phyloP scores from a whole-genome alignment of 1,284 basidiomycete genomes.

The Pterulicium gracile region DNA sequence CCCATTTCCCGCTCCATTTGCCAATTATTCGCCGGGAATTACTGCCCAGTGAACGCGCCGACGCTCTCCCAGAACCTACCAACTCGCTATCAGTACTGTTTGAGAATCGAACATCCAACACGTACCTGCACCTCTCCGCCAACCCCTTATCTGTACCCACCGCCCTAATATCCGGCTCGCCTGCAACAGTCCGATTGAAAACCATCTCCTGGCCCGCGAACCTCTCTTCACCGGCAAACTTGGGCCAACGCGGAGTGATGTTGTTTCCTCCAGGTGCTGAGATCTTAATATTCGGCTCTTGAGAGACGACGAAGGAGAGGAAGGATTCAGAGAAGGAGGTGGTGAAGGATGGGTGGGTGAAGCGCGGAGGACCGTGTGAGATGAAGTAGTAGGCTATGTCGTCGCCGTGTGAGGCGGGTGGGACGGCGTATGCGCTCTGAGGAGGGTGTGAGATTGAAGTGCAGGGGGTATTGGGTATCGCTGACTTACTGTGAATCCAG shows the following conservation, averaged over 20 bases:
- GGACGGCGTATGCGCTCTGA: slow-evolving; percentile 13
- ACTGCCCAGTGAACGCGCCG: not conserved
- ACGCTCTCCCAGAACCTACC: not conserved
- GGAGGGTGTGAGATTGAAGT: no score
- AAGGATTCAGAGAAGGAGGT: slow-evolving; percentile 13
- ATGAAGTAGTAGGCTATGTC: slow-evolving; percentile 14
- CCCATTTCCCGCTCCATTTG: no score
- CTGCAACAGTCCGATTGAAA: not conserved
- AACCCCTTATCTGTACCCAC: not conserved
- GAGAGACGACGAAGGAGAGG: slow-evolving; percentile 11
- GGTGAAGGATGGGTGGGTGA: slow-evolving; percentile 10
- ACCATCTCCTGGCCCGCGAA: not conserved
- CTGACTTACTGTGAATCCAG: no score
- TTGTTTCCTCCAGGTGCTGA: not conserved
- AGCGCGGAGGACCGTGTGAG: slow-evolving; percentile 4
- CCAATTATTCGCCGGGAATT: no score
- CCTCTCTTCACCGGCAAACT: no score
- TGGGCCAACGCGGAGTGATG: not conserved
- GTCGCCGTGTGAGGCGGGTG: slow-evolving; percentile 12
- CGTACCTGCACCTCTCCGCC: not conserved
- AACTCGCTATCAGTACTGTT: not conserved
- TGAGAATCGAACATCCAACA: no score
- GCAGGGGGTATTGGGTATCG: no score
- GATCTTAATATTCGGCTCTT: slow-evolving; percentile 10
- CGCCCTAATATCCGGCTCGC: not conserved